Base-by-base conservation (phyloP, 306 rosid species). In the Clitoria ternatea region DNA sequence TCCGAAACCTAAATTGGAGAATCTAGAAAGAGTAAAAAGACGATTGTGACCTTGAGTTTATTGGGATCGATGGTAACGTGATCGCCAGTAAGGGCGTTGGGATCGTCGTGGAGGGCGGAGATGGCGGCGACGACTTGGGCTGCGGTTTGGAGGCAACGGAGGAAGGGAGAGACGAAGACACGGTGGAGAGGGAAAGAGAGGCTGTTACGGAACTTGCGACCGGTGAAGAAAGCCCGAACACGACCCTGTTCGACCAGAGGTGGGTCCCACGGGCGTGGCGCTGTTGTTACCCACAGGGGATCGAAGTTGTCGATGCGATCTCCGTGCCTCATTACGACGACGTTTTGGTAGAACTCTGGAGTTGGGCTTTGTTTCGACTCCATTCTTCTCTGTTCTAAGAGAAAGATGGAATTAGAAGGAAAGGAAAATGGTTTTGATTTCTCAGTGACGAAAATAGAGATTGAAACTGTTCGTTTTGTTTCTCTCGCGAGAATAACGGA, bases 311-410 rank as follows among this genome's bases (percentile, higher is more conserved):
- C 98, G 43, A 85, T 66, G 42, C 98, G 97, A 17, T 94, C 96
- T n/a, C 98, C 98, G 86, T 94, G 98, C 47, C 98, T 85, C 95
- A 94, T 85, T 62, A 90, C 91, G 83, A 94, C 77, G 61, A 94
- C 85, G 86, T 84, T 77, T 6, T 94, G 98, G 87, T 82, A 70
- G 18, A 45, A 75, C n/a, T 63, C 66, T 9, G 80, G 57, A 32
- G 18, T 32, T 5, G 12, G 20, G 1, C 19, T 24, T 17, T 55
- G 23, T 3, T 69, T 29, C 0, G 74, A 62, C 56, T 44, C 79
- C 95, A 85, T 88, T 62, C 1, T 27, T 27, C 40, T 5, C 18
- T 2, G 18, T 32, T 5, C 6, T n/a, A n/a, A n/a, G 9, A 19
- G 13, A 9, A 1, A 44, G 7, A 4, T n/a, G 4, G 27, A 60